These are phyloP conservation scores for Suhomyces sp. DNA, from an alignment of 805 yeast genomes.

Conservation along the genomic window DNA sequence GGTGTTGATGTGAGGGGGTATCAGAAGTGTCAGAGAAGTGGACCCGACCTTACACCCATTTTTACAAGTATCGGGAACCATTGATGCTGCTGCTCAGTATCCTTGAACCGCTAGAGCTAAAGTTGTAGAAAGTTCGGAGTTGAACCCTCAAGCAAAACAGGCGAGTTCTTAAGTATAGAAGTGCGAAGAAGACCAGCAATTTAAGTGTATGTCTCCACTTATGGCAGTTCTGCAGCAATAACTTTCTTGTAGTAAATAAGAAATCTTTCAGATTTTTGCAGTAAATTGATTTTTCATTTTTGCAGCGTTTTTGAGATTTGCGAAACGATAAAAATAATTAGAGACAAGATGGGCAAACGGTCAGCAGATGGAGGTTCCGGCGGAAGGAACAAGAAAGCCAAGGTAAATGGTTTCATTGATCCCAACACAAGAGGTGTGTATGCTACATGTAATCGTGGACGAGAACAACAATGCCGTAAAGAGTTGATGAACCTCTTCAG, in stretches of 20 bases:
- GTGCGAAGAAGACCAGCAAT: too few relatives aligned
- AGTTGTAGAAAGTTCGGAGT: too few relatives aligned
- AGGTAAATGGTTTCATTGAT: constrained; percentile 58
- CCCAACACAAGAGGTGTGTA: constrained; percentile 86
- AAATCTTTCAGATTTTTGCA: background rate
- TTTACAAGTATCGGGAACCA: too few relatives aligned
- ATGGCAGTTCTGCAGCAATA: background rate
- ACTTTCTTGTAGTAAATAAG: background rate
- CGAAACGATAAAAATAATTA: background rate
- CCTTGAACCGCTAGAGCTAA: too few relatives aligned
- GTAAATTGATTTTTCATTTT: background rate
- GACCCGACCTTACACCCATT: too few relatives aligned
- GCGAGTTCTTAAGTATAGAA: too few relatives aligned
- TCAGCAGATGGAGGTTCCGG: constrained; percentile 17
- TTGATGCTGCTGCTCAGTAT: too few relatives aligned
- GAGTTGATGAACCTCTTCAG: constrained; percentile 61
- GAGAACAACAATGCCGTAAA: constrained; percentile 73
- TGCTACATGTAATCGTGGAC: constrained; percentile 82
- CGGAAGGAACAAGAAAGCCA: constrained; percentile 41
- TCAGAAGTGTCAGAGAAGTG: too few relatives aligned
- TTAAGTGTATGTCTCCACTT: too few relatives aligned
- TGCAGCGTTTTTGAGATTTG: background rate
- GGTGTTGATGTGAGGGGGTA: too few relatives aligned
- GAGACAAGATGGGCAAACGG: constrained; percentile 28
- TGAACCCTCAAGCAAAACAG: too few relatives aligned